These are phyloP conservation scores for Chaetothyriales sp. DNA, from an alignment of 2,329 filamentous ascomycete species.

Conservation along the genomic window DNA sequence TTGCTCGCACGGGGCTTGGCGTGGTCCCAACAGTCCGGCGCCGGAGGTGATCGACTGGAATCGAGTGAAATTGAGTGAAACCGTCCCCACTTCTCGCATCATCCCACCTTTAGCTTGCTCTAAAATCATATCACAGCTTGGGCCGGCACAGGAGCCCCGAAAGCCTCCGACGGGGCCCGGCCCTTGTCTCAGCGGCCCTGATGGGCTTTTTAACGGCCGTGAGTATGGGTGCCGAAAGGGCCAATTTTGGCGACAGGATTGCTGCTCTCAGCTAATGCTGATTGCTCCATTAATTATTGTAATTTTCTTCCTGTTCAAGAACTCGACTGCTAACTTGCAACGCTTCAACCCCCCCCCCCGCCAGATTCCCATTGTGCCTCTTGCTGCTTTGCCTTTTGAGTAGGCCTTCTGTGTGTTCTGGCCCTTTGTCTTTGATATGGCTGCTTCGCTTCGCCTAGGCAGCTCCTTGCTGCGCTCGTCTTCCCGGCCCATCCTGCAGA, in stretches of 20 bases:
- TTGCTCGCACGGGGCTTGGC: too few relatives aligned
- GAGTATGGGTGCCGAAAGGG: background rate
- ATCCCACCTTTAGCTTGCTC: background rate
- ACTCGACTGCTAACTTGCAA: constrained; percentile 23
- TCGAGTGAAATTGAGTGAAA: too few relatives aligned
- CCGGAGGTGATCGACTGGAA: background rate
- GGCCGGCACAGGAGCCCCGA: background rate
- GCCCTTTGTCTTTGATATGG: constrained; percentile 48
- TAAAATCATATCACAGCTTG: background rate
- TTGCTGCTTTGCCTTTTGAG: constrained; percentile 5
- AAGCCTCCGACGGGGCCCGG: too few relatives aligned
- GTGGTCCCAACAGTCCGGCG: background rate
- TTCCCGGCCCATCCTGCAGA: constrained; percentile 53
- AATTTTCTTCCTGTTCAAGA: background rate
- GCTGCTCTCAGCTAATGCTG: background rate
- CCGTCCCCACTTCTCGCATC: background rate
- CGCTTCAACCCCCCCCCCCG: constrained; percentile 9
- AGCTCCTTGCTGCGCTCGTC: constrained; percentile 69
- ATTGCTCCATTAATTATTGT: background rate
- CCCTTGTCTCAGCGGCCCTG: too few relatives aligned
- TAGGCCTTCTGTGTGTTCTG: constrained; percentile 8
- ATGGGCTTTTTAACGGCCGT: background rate
- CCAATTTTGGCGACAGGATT: background rate
- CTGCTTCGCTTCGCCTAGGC: constrained; percentile 68
- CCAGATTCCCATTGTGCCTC: constrained; percentile 1